phyloP scores from a whole-genome alignment of 805 yeast species.

The Lipomyces chichibuensis region DNA sequence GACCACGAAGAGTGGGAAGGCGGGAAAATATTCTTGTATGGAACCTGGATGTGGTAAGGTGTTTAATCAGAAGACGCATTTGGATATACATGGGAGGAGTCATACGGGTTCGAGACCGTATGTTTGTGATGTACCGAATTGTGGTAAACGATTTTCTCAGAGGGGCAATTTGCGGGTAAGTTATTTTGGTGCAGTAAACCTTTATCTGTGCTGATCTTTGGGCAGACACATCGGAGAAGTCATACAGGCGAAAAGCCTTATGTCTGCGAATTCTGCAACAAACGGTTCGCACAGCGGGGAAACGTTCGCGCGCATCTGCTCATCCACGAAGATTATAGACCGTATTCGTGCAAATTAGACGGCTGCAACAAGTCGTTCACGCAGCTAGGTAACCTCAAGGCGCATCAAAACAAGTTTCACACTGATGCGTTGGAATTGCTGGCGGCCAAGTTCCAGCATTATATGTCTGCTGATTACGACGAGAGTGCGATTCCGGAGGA shows the following conservation, averaged over 20 bases:
- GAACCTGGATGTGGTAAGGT: conserved; percentile 65
- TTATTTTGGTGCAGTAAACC: not conserved
- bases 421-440: conserved; percentile 63
- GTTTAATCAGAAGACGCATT: conserved; percentile 87
- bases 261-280: conserved; percentile 72
- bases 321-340: conserved; percentile 43
- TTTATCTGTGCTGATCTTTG: not conserved
- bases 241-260: conserved; percentile 95
- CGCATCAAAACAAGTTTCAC: conserved; percentile 88
- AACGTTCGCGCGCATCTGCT: conserved; percentile 84
- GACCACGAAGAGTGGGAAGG: not conserved
- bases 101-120: conserved; percentile 88
- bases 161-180: conserved; percentile 73
- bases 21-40: conserved; percentile 49
- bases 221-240: conserved; percentile 69
- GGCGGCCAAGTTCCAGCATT: conserved; percentile 53
- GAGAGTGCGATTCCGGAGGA: conserved; percentile 55
- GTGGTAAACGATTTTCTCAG: conserved; percentile 83
- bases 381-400: conserved; percentile 89
- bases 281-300: conserved; percentile 85
- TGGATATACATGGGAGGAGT: conserved; percentile 85
- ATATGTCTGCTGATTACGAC: conserved; percentile 31
- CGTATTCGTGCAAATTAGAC: conserved; percentile 33
- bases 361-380: conserved; percentile 48
- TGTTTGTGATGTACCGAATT: conserved; percentile 62